phyloP scores from a whole-genome alignment of 2,329 filamentous ascomycete species.

The Pestalotiopsis fici region DNA sequence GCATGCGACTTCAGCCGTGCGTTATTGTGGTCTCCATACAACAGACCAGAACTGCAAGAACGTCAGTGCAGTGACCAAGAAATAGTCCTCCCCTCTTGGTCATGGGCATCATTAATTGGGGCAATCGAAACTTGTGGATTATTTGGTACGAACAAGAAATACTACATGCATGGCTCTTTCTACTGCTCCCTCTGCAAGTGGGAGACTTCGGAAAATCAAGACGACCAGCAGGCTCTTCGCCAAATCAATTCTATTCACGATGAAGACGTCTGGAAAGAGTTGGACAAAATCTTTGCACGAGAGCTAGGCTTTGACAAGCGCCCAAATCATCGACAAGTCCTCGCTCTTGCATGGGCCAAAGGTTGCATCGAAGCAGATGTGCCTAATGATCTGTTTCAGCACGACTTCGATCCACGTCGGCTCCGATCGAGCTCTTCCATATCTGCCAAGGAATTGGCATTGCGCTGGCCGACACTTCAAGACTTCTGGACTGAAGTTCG shows the following conservation, averaged over 20 bases:
- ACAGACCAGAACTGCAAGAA: background rate
- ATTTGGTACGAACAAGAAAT: background rate
- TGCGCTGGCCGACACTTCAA: background rate
- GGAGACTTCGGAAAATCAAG: background rate
- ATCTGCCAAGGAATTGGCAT: background rate
- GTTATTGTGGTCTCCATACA: background rate
- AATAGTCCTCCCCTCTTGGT: background rate
- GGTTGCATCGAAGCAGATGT: background rate
- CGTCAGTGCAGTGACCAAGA: background rate
- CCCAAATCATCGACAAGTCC: background rate
- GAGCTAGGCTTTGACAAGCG: background rate
- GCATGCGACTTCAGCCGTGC: background rate
- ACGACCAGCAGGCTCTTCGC: background rate
- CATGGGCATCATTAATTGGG: background rate
- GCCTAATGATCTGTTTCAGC: background rate
- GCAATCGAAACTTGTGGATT: fast-evolving
- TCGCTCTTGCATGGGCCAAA: background rate
- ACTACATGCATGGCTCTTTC: background rate
- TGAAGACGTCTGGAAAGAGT: background rate
- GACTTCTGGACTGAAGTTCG: background rate
- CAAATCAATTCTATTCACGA: background rate
- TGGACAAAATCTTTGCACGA: background rate
- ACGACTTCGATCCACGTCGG: background rate
- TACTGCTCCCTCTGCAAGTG: background rate
- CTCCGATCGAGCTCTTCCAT: background rate